Evolutionary conservation across 345 rosid genomes (phyloP), one percentile per base, ranked within the genome.

Genomic region (Lepidium africanum): DNA sequence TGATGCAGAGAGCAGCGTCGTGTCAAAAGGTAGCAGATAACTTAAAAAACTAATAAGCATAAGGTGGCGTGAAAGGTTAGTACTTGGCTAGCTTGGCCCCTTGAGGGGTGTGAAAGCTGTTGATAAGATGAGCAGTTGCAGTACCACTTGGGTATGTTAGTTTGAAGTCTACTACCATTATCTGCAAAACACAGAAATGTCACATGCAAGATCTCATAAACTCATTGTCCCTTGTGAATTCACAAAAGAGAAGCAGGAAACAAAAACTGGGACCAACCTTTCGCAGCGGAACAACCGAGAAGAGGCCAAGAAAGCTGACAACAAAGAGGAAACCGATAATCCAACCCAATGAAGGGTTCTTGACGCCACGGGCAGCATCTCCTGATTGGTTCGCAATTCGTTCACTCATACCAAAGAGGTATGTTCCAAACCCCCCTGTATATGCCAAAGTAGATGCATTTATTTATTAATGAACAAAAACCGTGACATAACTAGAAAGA

Each of bases 231-330:
- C 59, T 45, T 52, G 41, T 62, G 9, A 38, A 25, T 61, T 37
- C 55, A 73, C 16, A 49, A 35, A 57, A 45, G 25, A 45, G 63
- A 46, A 64, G 30, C 49, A 33, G 27, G 54, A 63, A 56, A 48
- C 14, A 56, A 10, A 19, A 47, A 33, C 50, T 50, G 32, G 0
- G 5, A 67, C 63, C 37, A 59, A 88, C 97, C 97, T 88, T 91
- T 56, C 97, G 70, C 23, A 91, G 82, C 64, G 92, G 91, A 45
- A 87, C 91, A 21, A 88, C 85, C 0, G 91, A 84, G 70, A 88
- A 87, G 67, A 91, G 91, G 63, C 97, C 97, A 59, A 84, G 83
- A 81, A 89, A 87, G 85, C 98, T 92, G 63, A 87, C 96, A 48
- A 92, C 69, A 70, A 92, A 87, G 46, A 92, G 90, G 78, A 89